phyloP scores from a whole-genome alignment of 176 grass and related monocot species.

The Sorghum bicolor region DNA sequence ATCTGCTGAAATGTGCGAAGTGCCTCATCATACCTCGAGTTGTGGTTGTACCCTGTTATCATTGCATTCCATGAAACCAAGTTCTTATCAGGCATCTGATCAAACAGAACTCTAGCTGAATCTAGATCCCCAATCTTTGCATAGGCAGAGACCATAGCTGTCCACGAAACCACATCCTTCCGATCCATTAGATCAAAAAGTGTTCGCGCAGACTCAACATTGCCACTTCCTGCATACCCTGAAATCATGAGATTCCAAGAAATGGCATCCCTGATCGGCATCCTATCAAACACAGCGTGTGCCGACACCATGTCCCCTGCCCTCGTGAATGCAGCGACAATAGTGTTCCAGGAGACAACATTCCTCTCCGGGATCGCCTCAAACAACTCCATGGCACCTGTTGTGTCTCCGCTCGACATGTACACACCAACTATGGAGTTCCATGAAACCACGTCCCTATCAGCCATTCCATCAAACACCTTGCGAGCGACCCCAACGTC shows the following conservation, averaged over 20 bases:
- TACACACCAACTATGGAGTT: conserved; percentile 49
- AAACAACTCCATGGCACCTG: conserved; percentile 31
- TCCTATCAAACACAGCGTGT: conserved; percentile 28
- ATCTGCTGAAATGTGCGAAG: conserved; percentile 43
- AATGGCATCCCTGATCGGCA: conserved; percentile 35
- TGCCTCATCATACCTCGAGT: conserved; percentile 43
- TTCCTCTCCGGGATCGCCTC: conserved; percentile 51
- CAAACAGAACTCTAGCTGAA: conserved; percentile 35
- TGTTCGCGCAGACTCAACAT: background rate
- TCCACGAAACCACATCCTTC: conserved; percentile 52
- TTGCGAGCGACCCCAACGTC: conserved; percentile 3
- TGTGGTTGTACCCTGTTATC: conserved; percentile 52
- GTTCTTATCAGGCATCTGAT: conserved; percentile 50
- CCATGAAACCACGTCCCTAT: conserved; percentile 55
- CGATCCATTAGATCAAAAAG: conserved; percentile 35
- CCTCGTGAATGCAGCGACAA: conserved; percentile 34
- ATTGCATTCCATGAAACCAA: conserved; percentile 38
- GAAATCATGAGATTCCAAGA: conserved; percentile 57
- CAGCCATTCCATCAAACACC: conserved; percentile 49
- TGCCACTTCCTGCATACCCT: conserved; percentile 17
- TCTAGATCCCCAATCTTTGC: conserved; percentile 39
- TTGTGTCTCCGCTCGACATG: conserved; percentile 21
- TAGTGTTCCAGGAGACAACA: conserved; percentile 51
- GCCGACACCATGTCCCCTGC: conserved; percentile 31
- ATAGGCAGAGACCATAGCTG: conserved; percentile 50